Evolutionary conservation across 768 basidiomycete species (phyloP), one percentile per base, ranked within the genome.

Genomic region (Gloeophyllum trabeum): DNA sequence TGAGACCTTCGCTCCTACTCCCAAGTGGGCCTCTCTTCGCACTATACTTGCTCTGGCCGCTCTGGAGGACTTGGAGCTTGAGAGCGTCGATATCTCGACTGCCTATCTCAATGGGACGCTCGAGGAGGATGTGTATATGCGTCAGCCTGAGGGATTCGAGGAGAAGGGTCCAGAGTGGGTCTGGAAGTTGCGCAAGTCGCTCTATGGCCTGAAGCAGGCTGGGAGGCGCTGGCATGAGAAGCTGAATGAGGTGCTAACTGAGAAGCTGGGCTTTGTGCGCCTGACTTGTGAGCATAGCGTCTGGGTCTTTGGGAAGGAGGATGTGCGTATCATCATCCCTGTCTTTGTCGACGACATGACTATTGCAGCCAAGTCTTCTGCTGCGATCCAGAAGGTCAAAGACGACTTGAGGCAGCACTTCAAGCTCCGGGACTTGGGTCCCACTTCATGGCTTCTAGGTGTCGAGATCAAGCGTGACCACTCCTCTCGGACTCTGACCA

Each of bases 161-260:
- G 32, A 40, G 46, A 14, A 43, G 34, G 34, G 24, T 7, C 26
- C 32, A n/a, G 41, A 18, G 39, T 43, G 36, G 21, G 45, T 43
- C 2, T 35, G 24, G 12, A 19, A 16, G 16, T 43, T 53, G 14
- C 24, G 22, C 16, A 52, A 51, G 36, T 41, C 54, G 2, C 26
- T 58, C 28, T 58, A 58, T 47, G 54, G 57, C 6, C 42, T 58
- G 5, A 58, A 58, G 48, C 57, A 59, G 40, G 48, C 47, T 16
- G 42, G 36, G 6, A 45, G 46, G 7, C 16, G 37, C 13, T 54
- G 48, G 49, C 5, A 38, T 24, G 13, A 46, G 32, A 50, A 35
- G 21, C 44, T 50, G 2, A 14, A 49, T 32, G 5, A 7, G 6
- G 35, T 37, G 3, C 43, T 50, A 4, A 16, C n/a, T 6, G 20